Conservation (phyloP, 2,329 filamentous ascomycete genomes). For the Neofusicoccum kwambonambiense region DNA sequence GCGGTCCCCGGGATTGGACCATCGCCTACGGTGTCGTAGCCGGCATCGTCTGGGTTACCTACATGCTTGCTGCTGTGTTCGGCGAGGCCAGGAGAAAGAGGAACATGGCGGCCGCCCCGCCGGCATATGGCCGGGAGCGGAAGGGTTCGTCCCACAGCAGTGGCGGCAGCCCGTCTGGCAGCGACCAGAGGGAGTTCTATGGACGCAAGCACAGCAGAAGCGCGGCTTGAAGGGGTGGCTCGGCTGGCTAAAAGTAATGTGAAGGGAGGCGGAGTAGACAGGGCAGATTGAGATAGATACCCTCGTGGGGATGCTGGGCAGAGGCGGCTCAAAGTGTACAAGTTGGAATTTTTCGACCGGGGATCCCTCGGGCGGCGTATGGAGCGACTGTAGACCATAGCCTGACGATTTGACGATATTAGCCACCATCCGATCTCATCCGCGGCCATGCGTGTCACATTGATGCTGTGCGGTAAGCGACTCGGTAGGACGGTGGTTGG, state of each 20-base stretch:
- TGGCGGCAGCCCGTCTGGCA: background rate
- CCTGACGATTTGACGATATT: background rate
- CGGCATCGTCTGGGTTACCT: constrained; percentile 35
- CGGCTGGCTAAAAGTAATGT: background rate
- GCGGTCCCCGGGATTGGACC: constrained; percentile 23
- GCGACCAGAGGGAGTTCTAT: constrained; percentile 1
- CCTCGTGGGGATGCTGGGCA: background rate
- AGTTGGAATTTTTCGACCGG: no score
- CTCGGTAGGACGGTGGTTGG: background rate
- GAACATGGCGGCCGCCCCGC: background rate
- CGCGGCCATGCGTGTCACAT: background rate
- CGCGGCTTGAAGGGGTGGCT: background rate
- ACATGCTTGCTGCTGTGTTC: constrained; percentile 29
- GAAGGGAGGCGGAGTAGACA: background rate
- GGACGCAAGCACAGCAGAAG: constrained; percentile 1
- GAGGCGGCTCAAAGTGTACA: background rate
- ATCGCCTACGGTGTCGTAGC: constrained; percentile 36
- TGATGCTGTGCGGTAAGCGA: background rate
- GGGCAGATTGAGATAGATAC: constrained; percentile 4
- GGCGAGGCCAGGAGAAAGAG: constrained; percentile 27
- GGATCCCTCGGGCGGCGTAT: background rate
- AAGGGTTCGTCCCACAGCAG: constrained; percentile 9
- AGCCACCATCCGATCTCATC: background rate
- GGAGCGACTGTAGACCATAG: background rate
- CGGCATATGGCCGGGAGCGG: background rate